Conservation (phyloP, 345 rosid species). For the Gossypium rotundifolium region DNA sequence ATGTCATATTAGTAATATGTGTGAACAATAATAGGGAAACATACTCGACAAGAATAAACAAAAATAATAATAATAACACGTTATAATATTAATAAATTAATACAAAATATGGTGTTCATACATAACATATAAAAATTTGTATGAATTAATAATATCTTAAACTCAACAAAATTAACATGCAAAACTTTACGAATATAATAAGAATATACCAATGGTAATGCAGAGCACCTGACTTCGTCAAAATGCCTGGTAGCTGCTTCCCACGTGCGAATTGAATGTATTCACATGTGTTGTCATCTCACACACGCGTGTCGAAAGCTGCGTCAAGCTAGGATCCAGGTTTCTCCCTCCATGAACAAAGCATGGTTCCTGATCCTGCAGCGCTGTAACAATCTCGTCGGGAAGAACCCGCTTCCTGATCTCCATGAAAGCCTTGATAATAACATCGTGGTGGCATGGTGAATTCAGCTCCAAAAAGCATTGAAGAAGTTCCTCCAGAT, state of each 20-base stretch:
- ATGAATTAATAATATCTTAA: no score
- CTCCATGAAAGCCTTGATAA: constrained; percentile 42
- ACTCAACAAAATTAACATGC: background rate
- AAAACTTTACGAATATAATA: background rate
- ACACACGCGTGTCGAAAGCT: constrained; percentile 2
- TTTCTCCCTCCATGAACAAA: constrained; percentile 7
- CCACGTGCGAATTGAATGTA: constrained; percentile 8
- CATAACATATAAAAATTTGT: background rate
- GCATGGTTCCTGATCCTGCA: background rate
- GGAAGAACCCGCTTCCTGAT: constrained; percentile 29
- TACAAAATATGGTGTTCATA: no score
- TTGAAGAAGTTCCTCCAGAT: constrained; percentile 45
- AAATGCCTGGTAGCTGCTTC: background rate
- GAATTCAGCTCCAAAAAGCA: constrained; percentile 50
- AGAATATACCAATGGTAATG: background rate
- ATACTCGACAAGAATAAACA: no score
- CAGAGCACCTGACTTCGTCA: background rate
- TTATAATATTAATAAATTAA: no score
- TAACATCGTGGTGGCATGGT: constrained; percentile 32
- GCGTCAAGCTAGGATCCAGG: constrained; percentile 6
- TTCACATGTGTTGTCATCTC: background rate
- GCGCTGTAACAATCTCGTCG: background rate
- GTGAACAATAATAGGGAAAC: no score
- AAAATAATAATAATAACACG: no score
- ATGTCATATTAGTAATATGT: no score